Evolutionary conservation across 495 filamentous ascomycete species (phyloP).

Genomic region (Choiromyces venosus): DNA sequence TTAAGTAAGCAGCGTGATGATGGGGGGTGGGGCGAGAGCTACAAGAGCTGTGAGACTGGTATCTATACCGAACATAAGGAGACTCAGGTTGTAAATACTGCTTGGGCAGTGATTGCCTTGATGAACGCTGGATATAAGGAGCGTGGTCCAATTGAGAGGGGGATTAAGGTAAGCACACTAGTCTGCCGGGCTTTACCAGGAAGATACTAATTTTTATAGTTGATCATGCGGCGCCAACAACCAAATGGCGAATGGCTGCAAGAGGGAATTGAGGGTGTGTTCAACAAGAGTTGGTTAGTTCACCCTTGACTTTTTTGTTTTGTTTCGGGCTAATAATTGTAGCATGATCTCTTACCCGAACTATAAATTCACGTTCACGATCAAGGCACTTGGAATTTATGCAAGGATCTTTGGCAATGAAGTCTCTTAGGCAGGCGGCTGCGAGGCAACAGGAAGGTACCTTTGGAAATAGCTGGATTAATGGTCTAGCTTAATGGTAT

Average conservation of each 20-base stretch:
- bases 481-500: not conserved
- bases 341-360: constrained; percentile 99
- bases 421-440: not conserved
- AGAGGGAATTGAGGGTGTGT: constrained; percentile 93
- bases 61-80: constrained; percentile 58
- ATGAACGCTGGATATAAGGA: constrained; percentile 82
- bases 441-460: not conserved
- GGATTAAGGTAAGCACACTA: constrained; percentile 49
- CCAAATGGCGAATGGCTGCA: constrained; percentile 89
- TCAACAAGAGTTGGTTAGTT: constrained; percentile 90
- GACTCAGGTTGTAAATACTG: constrained; percentile 85
- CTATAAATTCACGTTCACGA: constrained; percentile 95
- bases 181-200: not conserved
- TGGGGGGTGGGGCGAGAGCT: constrained; percentile 96
- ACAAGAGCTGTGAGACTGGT: constrained; percentile 62
- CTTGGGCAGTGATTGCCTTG: constrained; percentile 80
- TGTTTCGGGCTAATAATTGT: not conserved
- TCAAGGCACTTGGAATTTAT: constrained; percentile 88
- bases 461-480: not conserved
- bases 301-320: constrained; percentile 4
- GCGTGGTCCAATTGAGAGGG: constrained; percentile 63
- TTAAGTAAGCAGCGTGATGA: constrained; percentile 75
- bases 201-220: constrained; percentile 23
- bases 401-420: constrained; percentile 64
- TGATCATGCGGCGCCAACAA: constrained; percentile 81